Evolutionary conservation across 2,329 filamentous ascomycete genomes (phyloP).

Genomic region (Phoma sp.): DNA sequence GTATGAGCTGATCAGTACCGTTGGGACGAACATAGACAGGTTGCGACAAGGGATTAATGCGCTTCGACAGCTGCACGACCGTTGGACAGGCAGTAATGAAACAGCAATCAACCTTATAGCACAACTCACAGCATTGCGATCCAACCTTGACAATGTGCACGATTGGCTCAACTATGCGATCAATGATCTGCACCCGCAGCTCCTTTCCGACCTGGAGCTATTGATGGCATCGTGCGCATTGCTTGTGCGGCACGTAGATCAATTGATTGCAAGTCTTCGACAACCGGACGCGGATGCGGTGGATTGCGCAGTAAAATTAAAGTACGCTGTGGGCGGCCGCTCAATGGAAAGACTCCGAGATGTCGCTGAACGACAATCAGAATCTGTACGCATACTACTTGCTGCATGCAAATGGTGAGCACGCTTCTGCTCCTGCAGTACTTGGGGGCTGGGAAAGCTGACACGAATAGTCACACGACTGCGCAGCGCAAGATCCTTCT

Average conservation of each 20-base stretch:
- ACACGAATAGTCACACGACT: conserved; percentile 38
- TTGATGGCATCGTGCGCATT: conserved; percentile 39
- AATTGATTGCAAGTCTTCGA: conserved; percentile 30
- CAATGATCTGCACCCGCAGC: conserved; percentile 43
- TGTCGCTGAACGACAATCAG: conserved; percentile 43
- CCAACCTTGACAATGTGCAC: conserved; percentile 42
- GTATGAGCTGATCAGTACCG: conserved; percentile 35
- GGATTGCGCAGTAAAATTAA: conserved; percentile 43
- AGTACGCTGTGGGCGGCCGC: conserved; percentile 37
- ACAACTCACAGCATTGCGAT: conserved; percentile 43
- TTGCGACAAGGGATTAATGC: conserved; percentile 41
- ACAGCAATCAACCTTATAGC: conserved; percentile 46
- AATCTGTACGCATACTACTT: conserved; percentile 40
- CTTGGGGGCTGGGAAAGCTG: conserved; percentile 14
- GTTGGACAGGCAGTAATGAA: conserved; percentile 38
- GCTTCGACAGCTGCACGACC: conserved; percentile 45
- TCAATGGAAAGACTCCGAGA: conserved; percentile 41
- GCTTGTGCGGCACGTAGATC: conserved; percentile 39
- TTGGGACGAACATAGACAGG: conserved; percentile 38
- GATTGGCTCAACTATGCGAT: conserved; percentile 45
- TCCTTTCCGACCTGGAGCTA: conserved; percentile 43
- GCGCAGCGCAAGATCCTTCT: conserved; percentile 47
- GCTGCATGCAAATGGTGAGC: conserved; percentile 42
- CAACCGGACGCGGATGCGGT: conserved; percentile 40
- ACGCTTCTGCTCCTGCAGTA: neutral